Evolutionary conservation across 2,329 filamentous ascomycete species (phyloP).

Genomic region (Colletotrichum higginsianum): DNA sequence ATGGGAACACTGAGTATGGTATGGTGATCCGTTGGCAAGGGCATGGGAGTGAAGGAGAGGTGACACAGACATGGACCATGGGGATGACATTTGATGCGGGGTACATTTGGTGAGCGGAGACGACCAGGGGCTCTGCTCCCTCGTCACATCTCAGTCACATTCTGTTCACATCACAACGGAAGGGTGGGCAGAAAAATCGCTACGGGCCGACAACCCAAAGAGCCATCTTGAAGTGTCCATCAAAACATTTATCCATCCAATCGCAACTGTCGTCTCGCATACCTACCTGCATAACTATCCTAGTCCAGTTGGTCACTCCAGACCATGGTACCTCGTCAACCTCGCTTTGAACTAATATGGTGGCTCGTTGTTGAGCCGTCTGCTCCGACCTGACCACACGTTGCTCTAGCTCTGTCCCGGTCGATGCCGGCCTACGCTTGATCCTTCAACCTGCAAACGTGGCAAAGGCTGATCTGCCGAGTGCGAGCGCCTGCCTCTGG

Average conservation of each 20-base stretch:
- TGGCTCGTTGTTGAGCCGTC: constrained; percentile 3
- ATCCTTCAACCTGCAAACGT: background rate
- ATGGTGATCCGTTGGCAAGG: background rate
- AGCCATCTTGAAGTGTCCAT: constrained; percentile 44
- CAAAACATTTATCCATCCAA: constrained; percentile 47
- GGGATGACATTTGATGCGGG: constrained; percentile 18
- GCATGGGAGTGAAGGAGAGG: background rate
- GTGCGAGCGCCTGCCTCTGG: background rate
- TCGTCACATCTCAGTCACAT: background rate
- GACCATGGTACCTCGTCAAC: constrained; percentile 13
- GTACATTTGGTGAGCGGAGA: constrained; percentile 7
- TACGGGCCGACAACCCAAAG: constrained; percentile 56
- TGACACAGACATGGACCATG: constrained; percentile 13
- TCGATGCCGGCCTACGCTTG: background rate
- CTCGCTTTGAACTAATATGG: background rate
- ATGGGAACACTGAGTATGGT: background rate
- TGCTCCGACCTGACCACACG: background rate
- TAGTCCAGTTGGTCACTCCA: constrained; percentile 1
- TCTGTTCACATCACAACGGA: background rate
- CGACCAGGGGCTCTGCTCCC: constrained; percentile 3
- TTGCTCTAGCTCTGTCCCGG: background rate
- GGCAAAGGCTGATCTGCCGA: constrained; percentile 8
- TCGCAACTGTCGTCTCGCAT: constrained; percentile 36
- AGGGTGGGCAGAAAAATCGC: constrained; percentile 35
- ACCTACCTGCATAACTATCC: constrained; percentile 29